Percentiles rank a stretch among this genome's conserved stretches.
These are phyloP conservation scores for Fagopyrum tataricum DNA, from an alignment of 148 eudicot species.

Conservation along the genomic window DNA sequence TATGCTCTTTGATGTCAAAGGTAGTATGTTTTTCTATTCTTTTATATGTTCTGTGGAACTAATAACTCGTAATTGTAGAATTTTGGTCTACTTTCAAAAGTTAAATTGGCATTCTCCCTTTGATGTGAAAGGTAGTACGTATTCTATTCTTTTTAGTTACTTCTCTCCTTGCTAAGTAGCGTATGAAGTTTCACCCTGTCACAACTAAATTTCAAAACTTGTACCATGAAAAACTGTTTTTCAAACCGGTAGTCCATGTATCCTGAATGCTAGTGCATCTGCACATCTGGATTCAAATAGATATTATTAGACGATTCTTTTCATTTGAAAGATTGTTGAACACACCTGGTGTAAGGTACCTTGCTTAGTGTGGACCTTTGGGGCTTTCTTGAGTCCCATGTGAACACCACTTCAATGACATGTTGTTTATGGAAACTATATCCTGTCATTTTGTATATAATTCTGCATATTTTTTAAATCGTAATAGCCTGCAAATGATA, in stretches of 20 bases:
- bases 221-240: no score
- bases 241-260: neutral
- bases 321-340: neutral
- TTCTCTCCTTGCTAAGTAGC: neutral
- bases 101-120: neutral
- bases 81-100: neutral
- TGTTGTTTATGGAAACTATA: no score
- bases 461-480: neutral
- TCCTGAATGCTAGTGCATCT: neutral
- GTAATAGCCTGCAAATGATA: neutral
- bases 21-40: slow-evolving; percentile 12
- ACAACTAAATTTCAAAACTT: neutral
- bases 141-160: neutral
- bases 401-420: no score
- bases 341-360: neutral
- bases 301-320: neutral
- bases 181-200: neutral
- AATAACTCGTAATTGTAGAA: neutral
- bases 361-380: neutral
- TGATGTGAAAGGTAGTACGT: neutral
- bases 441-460: neutral
- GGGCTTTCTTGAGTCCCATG: no score
- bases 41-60: neutral
- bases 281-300: neutral
- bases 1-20: slow-evolving; percentile 47